Evolutionary conservation across 345 rosid genomes (phyloP).

Genomic region (Anacardium occidentale): DNA sequence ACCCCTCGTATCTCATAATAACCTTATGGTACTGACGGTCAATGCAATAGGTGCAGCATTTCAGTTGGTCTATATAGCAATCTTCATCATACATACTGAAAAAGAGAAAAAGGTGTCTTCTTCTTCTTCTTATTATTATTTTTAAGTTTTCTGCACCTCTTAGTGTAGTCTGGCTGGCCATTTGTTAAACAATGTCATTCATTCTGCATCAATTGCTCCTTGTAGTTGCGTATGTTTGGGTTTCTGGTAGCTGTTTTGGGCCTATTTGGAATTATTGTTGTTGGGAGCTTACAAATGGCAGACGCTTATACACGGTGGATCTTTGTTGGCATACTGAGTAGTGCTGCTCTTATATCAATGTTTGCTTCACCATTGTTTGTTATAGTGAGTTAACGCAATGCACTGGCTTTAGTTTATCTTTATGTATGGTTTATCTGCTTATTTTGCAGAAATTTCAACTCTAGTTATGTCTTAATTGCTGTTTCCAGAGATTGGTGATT

Average conservation of each 20-base stretch:
- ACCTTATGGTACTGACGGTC: constrained; percentile 62
- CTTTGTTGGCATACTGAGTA: constrained; percentile 61
- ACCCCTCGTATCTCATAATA: constrained; percentile 61
- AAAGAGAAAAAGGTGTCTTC: constrained; percentile 54
- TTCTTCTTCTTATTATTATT: not conserved
- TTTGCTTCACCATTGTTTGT: constrained; percentile 88
- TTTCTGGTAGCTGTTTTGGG: constrained; percentile 49
- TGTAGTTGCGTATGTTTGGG: constrained; percentile 62
- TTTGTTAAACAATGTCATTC: not conserved
- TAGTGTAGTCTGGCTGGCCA: not conserved
- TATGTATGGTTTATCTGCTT: not conserved
- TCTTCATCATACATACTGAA: constrained; percentile 60
- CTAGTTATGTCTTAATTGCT: not conserved
- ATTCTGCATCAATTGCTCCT: constrained; percentile 8
- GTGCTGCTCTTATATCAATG: constrained; percentile 77
- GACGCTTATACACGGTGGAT: constrained; percentile 39
- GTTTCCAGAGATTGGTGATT: constrained; percentile 71
- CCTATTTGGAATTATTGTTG: constrained; percentile 44
- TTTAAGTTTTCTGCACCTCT: constrained; percentile 9
- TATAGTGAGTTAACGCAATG: constrained; percentile 52
- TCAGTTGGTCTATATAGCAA: constrained; percentile 56
- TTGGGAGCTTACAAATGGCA: constrained; percentile 63
- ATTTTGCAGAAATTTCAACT: not conserved
- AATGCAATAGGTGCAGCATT: constrained; percentile 70
- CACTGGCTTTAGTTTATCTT: not conserved